These are phyloP conservation scores for Xylariaceae sp. DNA, from an alignment of 2,329 filamentous ascomycete species.

Conservation along the genomic window DNA sequence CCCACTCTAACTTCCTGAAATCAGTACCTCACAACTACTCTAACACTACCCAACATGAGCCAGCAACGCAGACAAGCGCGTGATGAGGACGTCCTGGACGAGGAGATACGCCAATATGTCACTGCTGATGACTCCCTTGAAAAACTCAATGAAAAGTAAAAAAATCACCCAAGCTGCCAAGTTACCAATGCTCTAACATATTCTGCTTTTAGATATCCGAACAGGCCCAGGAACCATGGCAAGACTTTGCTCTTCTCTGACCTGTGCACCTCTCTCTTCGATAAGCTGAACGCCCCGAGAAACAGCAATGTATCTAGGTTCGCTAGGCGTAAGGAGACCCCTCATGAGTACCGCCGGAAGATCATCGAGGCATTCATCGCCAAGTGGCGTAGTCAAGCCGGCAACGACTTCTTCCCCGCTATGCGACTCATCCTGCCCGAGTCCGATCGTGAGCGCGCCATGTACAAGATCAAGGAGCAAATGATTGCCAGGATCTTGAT, in stretches of 20 bases:
- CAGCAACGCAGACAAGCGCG: slow-evolving; percentile 25
- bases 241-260: slow-evolving; percentile 79
- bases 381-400: slow-evolving; percentile 83
- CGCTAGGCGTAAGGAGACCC: slow-evolving; percentile 57
- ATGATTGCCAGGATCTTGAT: slow-evolving; percentile 87
- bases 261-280: slow-evolving; percentile 74
- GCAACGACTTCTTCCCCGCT: slow-evolving; percentile 88
- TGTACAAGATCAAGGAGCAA: slow-evolving; percentile 93
- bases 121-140: slow-evolving; percentile 35
- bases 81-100: slow-evolving; percentile 42
- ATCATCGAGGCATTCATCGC: slow-evolving; percentile 85
- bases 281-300: slow-evolving; percentile 73
- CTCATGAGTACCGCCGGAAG: slow-evolving; percentile 72
- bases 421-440: slow-evolving; percentile 88
- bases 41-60: slow-evolving; percentile 29
- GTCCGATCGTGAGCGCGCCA: slow-evolving; percentile 85
- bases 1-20: too few species aligned
- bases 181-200: slow-evolving; percentile 7
- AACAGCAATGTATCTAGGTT: slow-evolving; percentile 65
- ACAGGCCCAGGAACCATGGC: slow-evolving; percentile 75
- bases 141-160: slow-evolving; percentile 44
- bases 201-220: slow-evolving; percentile 63
- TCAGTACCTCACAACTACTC: neutral
- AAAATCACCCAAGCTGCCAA: too few species aligned
- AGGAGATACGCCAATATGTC: slow-evolving; percentile 51